These are phyloP conservation scores for Calonectria ilicicola DNA, from an alignment of 2,329 filamentous ascomycete species.

Conservation along the genomic window DNA sequence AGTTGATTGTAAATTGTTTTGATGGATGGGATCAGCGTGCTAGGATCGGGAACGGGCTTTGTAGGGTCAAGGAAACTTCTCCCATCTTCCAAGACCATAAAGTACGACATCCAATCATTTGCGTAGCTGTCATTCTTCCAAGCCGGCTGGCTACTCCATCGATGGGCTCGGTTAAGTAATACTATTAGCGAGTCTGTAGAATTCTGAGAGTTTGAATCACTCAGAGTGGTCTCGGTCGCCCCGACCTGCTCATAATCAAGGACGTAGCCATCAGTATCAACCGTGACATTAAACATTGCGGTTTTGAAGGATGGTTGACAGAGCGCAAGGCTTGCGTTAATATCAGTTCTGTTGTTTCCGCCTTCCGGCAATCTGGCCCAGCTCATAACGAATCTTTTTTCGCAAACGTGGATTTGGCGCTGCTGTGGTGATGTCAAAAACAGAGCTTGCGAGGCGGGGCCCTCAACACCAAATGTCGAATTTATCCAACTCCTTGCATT, in stretches of 20 bases:
- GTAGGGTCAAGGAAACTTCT: neutral
- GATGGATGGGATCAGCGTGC: neutral
- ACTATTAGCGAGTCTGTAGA: neutral
- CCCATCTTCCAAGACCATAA: neutral
- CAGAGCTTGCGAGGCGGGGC: neutral
- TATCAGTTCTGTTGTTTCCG: neutral
- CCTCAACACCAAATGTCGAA: neutral
- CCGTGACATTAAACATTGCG: constrained; percentile 2
- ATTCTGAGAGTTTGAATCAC: neutral
- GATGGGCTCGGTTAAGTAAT: neutral
- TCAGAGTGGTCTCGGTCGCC: neutral
- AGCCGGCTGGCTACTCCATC: neutral
- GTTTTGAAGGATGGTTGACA: neutral
- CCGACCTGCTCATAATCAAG: neutral
- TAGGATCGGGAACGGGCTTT: neutral
- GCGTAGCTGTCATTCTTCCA: neutral
- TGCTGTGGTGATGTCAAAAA: neutral
- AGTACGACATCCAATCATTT: neutral
- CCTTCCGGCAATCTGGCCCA: neutral
- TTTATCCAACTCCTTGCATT: neutral
- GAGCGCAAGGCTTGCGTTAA: neutral
- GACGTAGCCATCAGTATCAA: neutral
- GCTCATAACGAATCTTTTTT: neutral
- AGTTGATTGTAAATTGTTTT: neutral
- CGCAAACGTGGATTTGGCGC: neutral